Base-by-base conservation (phyloP, 129 eudicot genomes). In the Lactuca saligna region DNA sequence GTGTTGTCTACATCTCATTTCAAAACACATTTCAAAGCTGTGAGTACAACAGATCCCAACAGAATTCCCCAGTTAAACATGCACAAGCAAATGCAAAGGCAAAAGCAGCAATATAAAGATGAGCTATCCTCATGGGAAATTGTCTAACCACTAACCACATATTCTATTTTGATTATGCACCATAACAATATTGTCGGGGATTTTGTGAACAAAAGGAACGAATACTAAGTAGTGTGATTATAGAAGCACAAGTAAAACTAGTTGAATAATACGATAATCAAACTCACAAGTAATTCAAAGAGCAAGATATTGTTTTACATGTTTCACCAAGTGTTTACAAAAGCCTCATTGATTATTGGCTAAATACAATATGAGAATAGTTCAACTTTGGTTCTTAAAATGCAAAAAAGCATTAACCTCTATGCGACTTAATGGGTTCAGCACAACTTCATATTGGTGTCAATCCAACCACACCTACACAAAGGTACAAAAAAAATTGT, bases 401-500 rank as follows among this genome's bases (percentile, higher is more conserved):
- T 55, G 51, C 74, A 78, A 56, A 72, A 78, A 57, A 72, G 55
- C 53, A 60, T 11, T 48, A 48, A 66, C 66, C 82, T 78, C 82
- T 63, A 80, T 75, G 75, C 62, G 65, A 20, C 50, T 34, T 51
- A 66, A 62, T 33, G 35, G 33, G 66, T 34, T 63, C 54, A 17
- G 38, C 49, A 41, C 60, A 61, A 7, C 32, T 53, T 81, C 65
- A 83, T 63, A 78, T 42, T 37, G 88, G 88, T 65, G 88, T 86
- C 84, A 86, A 81, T 15, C 92, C 92, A 17, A 86, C 92, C 51
- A 86, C 88, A 41, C 92, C 92, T 86, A 79, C 80, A 80, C 35
- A 55, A 60, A 73, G 38, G 38, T 13, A 4, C 33, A 35, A 35
- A 31, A 1, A 55, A 65, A 66, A 50, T 64, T 15, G 8, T 60